Evolutionary conservation across 148 eudicot species (phyloP).

Genomic region (Chenopodium berlandieri): DNA sequence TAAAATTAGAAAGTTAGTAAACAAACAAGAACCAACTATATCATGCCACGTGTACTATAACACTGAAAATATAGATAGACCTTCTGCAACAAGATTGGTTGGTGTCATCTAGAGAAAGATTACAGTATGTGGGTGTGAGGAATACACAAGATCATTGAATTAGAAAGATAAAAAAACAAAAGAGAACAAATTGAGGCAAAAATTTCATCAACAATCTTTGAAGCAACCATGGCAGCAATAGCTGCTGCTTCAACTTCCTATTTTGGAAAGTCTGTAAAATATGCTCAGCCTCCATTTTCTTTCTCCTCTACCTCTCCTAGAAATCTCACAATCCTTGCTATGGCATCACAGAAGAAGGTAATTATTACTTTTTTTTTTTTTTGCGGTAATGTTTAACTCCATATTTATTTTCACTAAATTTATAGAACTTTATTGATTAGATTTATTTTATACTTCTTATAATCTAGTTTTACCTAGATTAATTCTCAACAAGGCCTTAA

Average conservation of each 20-base stretch:
- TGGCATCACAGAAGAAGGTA: slow-evolving; percentile 88
- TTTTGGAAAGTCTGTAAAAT: slow-evolving; percentile 5
- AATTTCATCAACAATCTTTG: not conserved
- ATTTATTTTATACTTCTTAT: too few species aligned
- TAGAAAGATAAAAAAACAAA: not conserved
- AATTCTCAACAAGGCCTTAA: too few species aligned
- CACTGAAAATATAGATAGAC: slow-evolving; percentile 4
- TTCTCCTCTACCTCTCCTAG: slow-evolving; percentile 31
- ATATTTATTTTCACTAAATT: not conserved
- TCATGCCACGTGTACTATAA: slow-evolving; percentile 30
- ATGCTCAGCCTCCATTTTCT: slow-evolving; percentile 24
- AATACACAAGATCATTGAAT: not conserved
- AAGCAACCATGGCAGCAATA: slow-evolving; percentile 26
- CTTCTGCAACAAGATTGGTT: slow-evolving; percentile 15
- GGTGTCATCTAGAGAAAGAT: slow-evolving; percentile 8
- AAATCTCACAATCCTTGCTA: slow-evolving; percentile 54
- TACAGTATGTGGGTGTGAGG: not conserved
- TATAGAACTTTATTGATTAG: too few species aligned
- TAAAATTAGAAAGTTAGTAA: too few species aligned
- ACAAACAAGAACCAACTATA: not conserved
- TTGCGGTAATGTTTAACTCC: not conserved
- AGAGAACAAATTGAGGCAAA: not conserved
- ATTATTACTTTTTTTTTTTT: not conserved
- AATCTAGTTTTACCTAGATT: too few species aligned
- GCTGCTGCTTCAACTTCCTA: slow-evolving; percentile 17